These are phyloP conservation scores for Gillenia trifoliata DNA, from an alignment of 306 rosid genomes.

Conservation along the genomic window DNA sequence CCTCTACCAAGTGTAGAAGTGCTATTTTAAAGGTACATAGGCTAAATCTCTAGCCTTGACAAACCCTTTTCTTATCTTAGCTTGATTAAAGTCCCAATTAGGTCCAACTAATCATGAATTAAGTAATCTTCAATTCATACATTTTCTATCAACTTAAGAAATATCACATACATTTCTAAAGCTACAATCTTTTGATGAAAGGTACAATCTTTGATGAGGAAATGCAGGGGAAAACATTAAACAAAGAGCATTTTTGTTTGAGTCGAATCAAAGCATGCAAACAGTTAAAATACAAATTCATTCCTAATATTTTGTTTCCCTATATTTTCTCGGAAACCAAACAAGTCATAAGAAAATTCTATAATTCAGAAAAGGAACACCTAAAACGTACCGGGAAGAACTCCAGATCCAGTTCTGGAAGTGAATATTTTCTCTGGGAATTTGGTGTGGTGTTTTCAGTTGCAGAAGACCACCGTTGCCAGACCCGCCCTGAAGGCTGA, in stretches of 20 bases:
- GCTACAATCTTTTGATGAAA: background rate
- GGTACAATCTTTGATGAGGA: background rate
- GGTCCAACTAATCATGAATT: background rate
- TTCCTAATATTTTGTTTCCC: background rate
- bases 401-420: conserved; percentile 7
- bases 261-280: background rate
- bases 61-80: background rate
- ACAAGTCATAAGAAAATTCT: background rate
- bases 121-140: background rate
- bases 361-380: background rate
- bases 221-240: background rate
- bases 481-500: too few species aligned
- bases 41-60: background rate
- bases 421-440: background rate
- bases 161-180: background rate
- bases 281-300: background rate
- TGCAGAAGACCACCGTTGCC: background rate
- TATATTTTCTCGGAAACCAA: background rate
- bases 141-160: background rate
- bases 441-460: background rate
- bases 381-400: background rate
- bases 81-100: background rate
- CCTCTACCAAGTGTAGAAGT: background rate
- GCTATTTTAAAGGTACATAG: background rate
- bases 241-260: background rate